A percentile compares a stretch with the other conserved stretches of the same genome.
phyloP scores from a whole-genome alignment of 176 grass and related monocot genomes.

The Triticum urartu region DNA sequence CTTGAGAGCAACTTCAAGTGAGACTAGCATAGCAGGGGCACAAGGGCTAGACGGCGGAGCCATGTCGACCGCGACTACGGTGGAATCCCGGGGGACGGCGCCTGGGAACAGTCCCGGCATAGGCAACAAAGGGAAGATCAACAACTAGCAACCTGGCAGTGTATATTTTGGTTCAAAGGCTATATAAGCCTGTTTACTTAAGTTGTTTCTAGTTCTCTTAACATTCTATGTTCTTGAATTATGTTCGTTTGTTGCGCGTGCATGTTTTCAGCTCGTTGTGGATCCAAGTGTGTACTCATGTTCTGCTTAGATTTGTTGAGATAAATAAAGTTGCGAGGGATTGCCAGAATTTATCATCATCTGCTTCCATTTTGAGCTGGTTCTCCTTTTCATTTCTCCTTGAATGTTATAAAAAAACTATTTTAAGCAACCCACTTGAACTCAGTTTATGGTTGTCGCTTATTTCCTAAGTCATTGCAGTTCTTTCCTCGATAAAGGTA shows the following conservation, averaged over 20 bases:
- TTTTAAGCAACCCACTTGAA: too few relatives aligned
- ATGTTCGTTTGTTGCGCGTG: not conserved
- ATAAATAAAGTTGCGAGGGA: conserved; percentile 38
- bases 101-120: conserved; percentile 55
- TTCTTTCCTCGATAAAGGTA: too few relatives aligned
- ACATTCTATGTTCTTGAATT: not conserved
- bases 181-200: not conserved
- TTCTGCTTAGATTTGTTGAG: not conserved
- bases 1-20: not conserved
- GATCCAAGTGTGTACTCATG: conserved; percentile 6
- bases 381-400: too few relatives aligned
- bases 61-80: conserved; percentile 29
- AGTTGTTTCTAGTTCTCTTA: conserved; percentile 8
- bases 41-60: not conserved
- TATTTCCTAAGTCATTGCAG: too few relatives aligned
- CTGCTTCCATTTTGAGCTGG: too few relatives aligned
- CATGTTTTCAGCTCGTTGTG: not conserved
- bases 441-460: too few relatives aligned
- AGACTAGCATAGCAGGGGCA: not conserved
- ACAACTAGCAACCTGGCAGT: conserved; percentile 24
- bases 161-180: conserved; percentile 10
- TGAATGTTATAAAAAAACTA: too few relatives aligned
- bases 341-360: not conserved
- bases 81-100: conserved; percentile 27
- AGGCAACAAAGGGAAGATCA: conserved; percentile 35